phyloP scores from a whole-genome alignment of 352 stramenopile species.

The Thalassiosira livingstoniorum region DNA sequence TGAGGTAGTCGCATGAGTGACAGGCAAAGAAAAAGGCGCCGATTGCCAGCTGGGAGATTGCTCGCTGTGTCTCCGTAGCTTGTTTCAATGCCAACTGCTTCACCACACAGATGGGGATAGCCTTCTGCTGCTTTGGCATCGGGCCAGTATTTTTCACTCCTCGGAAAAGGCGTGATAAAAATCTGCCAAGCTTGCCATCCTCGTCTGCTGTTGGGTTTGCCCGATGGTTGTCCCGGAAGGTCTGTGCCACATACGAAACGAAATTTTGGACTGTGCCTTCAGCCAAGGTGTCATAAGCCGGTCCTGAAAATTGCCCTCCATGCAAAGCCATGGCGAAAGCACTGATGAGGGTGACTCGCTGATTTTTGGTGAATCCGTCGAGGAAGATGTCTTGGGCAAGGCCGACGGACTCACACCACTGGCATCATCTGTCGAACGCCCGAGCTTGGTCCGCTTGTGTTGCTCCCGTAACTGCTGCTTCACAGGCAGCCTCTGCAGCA shows the following conservation, averaged over 20 bases:
- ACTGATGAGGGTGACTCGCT: not conserved
- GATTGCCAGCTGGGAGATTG: not conserved
- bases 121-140: not conserved
- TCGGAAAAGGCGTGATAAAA: not conserved
- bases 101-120: not conserved
- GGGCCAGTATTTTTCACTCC: not conserved
- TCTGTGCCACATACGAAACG: not conserved
- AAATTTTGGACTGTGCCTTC: conserved; percentile 5
- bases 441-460: conserved; percentile 17
- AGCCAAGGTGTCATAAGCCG: conserved; percentile 3
- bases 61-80: not conserved
- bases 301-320: not conserved
- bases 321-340: conserved; percentile 8
- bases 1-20: not conserved
- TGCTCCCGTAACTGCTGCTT: conserved; percentile 16
- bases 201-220: not conserved
- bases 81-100: not conserved
- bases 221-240: not conserved
- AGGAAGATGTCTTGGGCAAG: not conserved
- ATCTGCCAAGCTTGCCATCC: not conserved
- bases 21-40: conserved; percentile 6
- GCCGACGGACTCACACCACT: not conserved
- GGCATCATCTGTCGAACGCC: not conserved
- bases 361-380: not conserved
- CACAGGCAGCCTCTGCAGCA: conserved; percentile 2